Evolutionary conservation across 2,329 filamentous ascomycete genomes (phyloP), one percentile per base, ranked within the genome.

Genomic region (Intubia oerlemansii): DNA sequence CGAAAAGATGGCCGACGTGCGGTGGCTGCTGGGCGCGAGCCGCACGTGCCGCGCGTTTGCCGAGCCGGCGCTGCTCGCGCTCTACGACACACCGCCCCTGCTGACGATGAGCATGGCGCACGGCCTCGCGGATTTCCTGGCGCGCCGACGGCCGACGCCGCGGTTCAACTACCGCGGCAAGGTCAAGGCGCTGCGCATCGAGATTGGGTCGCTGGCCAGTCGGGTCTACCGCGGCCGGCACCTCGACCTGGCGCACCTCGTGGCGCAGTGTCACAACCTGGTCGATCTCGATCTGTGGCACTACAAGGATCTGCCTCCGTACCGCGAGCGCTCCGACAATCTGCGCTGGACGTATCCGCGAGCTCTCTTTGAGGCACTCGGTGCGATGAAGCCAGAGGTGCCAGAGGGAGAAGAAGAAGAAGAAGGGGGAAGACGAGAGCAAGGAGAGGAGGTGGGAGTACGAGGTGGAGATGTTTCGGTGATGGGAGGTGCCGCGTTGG

Each of bases 241-340:
- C 9, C 58, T 63, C 14, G 41, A 50, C 24, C 41, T 50, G 8
- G 32, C 44, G 9, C 49, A 54, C 16, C 48, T 91, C 28, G 53
- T 90, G 13, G 54, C 57, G 23, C 57, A 63, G 25, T 59, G 81
- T 5, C 71, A 73, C 1, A 68, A 67, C 27, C 55, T 92, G 11
- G 61, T 62, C 29, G 62, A 72, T 27, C 49, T 93, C 18, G 66
- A 81, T 32, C 59, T 92, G 11, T 73, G 71, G 36, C 76, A 84
- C 38, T 62, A 61, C 9, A 56, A 64, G 27, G 78, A 90, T 41
- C 52, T 65, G 36, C 59, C 73, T 2, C 75, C 75, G 0, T 80
- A 71, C 43, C 56, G 74, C 23, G 47, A 55, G 20, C 52, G 71
- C 5, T 56, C 63, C 27, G 51, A 54, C 17, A 57, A 53, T 27